Percentiles rank a stretch among this genome's conserved stretches.
Conservation (phyloP, 192 early-diverging fungal species). For the Podila epicladia region DNA sequence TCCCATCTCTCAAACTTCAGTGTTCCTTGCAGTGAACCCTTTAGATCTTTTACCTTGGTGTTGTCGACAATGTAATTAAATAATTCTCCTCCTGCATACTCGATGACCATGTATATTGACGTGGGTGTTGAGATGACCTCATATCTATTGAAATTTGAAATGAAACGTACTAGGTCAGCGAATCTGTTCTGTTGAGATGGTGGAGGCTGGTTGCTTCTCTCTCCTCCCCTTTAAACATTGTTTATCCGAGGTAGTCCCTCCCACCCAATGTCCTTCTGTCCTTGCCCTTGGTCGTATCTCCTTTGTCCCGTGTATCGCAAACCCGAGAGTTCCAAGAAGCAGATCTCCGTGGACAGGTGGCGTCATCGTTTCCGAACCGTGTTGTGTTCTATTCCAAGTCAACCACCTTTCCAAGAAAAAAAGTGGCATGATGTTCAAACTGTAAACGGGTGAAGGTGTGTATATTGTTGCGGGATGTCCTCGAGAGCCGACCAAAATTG, state of each 20-base stretch:
- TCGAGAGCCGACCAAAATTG: background rate
- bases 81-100: slow-evolving; percentile 86
- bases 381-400: background rate
- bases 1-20: no score
- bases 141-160: slow-evolving; percentile 62
- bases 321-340: no score
- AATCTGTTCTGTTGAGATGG: background rate
- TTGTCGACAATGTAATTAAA: slow-evolving; percentile 90
- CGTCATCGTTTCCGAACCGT: no score
- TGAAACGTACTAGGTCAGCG: background rate
- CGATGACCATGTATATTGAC: slow-evolving; percentile 96
- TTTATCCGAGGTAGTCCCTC: no score
- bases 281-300: no score
- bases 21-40: no score
- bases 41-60: slow-evolving; percentile 57
- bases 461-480: no score
- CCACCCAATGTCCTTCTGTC: no score
- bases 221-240: no score
- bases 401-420: background rate
- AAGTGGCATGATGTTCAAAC: slow-evolving; percentile 7
- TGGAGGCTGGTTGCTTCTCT: background rate
- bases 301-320: no score
- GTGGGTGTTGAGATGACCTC: slow-evolving; percentile 97
- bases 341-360: no score
- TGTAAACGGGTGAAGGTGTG: background rate